Evolutionary conservation across 148 eudicot species (phyloP), one percentile per base, ranked within the genome.

Genomic region (Rhododendron griersonianum): DNA sequence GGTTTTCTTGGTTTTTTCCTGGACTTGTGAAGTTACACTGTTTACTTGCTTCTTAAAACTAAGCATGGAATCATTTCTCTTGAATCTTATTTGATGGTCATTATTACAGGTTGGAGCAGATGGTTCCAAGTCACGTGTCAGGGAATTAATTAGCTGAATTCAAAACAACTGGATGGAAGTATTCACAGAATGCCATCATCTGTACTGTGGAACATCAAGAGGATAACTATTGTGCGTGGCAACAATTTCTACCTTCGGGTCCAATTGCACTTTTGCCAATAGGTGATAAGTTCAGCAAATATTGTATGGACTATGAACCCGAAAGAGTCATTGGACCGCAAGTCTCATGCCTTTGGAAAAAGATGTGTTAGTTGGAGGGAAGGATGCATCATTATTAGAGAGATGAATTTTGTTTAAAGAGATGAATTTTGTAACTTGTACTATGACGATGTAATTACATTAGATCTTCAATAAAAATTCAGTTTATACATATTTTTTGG

Each of bases 271-370:
- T 98, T 86, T 85, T 98, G 86, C 99, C 98, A 28, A 82, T 98
- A 63, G 98, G 98, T 39, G 95, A 95, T 86, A 98, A 90, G 19
- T 98, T 87, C 90, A 95, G 99, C 94, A 95, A 98, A 37, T 84
- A 98, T 98, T 83, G 99, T 98, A 51, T 98, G 99, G 99, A 93
- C 98, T 55, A 94, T 95, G 98, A 88, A 88, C 88, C 99, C 98
- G 1, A 90, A 93, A 85, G 98, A 98, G 86, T 85, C 98, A 71
- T 88, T 86, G 45, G 89, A 91, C 44, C 91, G 87, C 84, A 95
- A 94, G 39, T 37, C 39, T 37, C 39, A 37, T 37, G 3, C 39
- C 2, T 37, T 37, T 37, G 39, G 39, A 2, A 37, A 1, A 37
- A 37, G 39, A 37, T 37, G 39, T 37, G 39, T 37, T 37, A 37